Percentiles rank a stretch among this genome's conserved stretches.
Evolutionary conservation across 1,284 basidiomycete species (phyloP).

Genomic region (Heterobasidion parviporum): DNA sequence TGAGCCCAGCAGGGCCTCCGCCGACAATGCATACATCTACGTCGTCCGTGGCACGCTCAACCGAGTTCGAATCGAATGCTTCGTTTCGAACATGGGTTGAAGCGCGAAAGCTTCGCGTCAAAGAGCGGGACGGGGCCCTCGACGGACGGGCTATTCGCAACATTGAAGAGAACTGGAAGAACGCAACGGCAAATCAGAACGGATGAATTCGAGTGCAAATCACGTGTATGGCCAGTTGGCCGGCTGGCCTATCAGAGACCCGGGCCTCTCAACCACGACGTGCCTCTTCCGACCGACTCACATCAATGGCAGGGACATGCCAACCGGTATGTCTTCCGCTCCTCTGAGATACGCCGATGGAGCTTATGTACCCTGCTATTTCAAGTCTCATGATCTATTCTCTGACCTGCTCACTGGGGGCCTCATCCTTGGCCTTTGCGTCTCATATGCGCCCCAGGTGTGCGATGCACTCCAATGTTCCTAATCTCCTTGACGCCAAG

Average conservation of each 20-base stretch:
- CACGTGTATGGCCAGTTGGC: background rate
- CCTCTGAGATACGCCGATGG: too few relatives aligned
- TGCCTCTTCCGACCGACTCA: background rate
- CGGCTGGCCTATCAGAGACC: too few relatives aligned
- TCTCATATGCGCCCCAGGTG: constrained; percentile 89
- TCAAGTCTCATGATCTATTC: constrained; percentile 57
- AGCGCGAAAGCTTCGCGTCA: constrained; percentile 18
- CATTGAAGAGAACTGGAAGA: constrained; percentile 1
- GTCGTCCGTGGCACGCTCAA: constrained; percentile 79
- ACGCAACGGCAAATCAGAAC: background rate
- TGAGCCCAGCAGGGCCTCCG: constrained; percentile 90
- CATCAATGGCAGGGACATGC: background rate
- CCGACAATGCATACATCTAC: constrained; percentile 98
- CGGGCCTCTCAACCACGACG: background rate
- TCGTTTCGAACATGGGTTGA: constrained; percentile 25
- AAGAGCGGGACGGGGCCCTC: constrained; percentile 1
- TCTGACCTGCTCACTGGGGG: constrained; percentile 66
- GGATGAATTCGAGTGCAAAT: background rate
- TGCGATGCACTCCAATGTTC: background rate
- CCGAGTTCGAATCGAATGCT: constrained; percentile 35
- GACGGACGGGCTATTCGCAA: constrained; percentile 6
- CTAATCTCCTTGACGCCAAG: background rate
- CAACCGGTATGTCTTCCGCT: background rate
- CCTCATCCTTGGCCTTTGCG: constrained; percentile 73
- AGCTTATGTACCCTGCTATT: background rate